These are phyloP conservation scores for Ehretia macrophylla DNA, from an alignment of 257 asterid genomes.

Conservation along the genomic window DNA sequence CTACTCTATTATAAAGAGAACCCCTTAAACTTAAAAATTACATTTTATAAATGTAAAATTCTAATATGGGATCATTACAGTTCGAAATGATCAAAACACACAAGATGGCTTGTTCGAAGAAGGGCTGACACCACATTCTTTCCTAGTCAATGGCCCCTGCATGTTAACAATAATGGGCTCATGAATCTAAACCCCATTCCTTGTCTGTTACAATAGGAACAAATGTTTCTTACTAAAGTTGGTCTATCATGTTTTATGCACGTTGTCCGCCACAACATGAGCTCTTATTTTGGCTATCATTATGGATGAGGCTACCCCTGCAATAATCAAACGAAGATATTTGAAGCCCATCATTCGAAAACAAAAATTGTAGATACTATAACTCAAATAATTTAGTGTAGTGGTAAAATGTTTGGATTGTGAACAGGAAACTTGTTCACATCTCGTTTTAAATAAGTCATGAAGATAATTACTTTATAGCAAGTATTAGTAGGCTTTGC, in stretches of 20 bases:
- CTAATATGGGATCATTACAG: no score
- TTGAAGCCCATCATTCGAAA: not conserved
- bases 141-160: conserved; percentile 10
- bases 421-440: no score
- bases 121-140: conserved; percentile 19
- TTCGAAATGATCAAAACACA: conserved; percentile 5
- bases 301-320: not conserved
- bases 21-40: no score
- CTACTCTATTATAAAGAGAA: no score
- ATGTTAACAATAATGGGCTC: conserved; percentile 16
- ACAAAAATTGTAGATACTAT: not conserved
- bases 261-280: not conserved
- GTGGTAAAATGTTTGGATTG: no score
- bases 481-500: no score
- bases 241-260: conserved; percentile 7
- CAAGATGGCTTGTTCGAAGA: conserved; percentile 9
- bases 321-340: no score
- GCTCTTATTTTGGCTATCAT: not conserved
- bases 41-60: no score
- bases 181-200: conserved; percentile 5
- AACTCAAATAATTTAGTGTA: no score
- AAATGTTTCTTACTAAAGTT: not conserved
- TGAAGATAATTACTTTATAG: no score
- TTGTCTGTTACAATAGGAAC: not conserved
- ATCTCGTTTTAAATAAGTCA: no score